phyloP scores from a whole-genome alignment of 1,139 yeast genomes.

The Trichomonascaceae sp. region DNA sequence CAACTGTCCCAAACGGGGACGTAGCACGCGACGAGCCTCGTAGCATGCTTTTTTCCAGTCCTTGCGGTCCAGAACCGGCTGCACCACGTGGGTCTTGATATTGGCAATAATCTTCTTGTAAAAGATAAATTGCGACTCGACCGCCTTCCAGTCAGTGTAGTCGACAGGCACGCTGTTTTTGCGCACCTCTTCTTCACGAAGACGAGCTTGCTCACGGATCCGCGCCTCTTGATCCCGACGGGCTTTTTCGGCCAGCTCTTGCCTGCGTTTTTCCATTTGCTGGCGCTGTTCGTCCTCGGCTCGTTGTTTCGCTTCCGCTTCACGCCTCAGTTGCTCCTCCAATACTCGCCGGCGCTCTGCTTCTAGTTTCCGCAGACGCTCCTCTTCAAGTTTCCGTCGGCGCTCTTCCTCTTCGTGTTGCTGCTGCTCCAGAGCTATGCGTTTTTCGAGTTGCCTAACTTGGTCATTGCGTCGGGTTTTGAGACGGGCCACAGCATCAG shows the following conservation, averaged over 20 bases:
- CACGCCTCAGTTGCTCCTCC: conserved; percentile 12
- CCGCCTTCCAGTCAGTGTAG: conserved; percentile 7
- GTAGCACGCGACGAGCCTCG: conserved; percentile 54
- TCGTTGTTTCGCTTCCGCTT: conserved; percentile 11
- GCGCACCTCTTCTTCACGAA: conserved; percentile 10
- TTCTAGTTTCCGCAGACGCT: conserved; percentile 4
- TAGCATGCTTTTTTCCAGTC: conserved; percentile 30
- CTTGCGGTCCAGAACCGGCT: conserved; percentile 15
- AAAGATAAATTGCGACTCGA: conserved; percentile 7
- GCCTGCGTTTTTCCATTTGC: conserved; percentile 13
- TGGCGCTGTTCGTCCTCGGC: conserved; percentile 13
- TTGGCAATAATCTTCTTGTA: conserved; percentile 44
- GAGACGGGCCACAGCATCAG: too few relatives aligned
- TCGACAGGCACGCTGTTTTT: conserved; percentile 6
- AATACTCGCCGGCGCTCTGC: conserved; percentile 9
- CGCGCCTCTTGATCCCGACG: conserved; percentile 10
- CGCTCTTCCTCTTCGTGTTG: too few relatives aligned
- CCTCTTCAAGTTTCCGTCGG: conserved; percentile 1
- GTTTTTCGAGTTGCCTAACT: too few relatives aligned
- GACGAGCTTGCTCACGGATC: conserved; percentile 10
- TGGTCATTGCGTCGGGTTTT: too few relatives aligned
- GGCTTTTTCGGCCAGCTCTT: conserved; percentile 9
- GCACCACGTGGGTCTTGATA: conserved; percentile 41
- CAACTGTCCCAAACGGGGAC: conserved; percentile 84
- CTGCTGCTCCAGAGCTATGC: too few relatives aligned